Evolutionary conservation across 78 protist genomes (phyloP).

Genomic region (Chrysochromulina parva): DNA sequence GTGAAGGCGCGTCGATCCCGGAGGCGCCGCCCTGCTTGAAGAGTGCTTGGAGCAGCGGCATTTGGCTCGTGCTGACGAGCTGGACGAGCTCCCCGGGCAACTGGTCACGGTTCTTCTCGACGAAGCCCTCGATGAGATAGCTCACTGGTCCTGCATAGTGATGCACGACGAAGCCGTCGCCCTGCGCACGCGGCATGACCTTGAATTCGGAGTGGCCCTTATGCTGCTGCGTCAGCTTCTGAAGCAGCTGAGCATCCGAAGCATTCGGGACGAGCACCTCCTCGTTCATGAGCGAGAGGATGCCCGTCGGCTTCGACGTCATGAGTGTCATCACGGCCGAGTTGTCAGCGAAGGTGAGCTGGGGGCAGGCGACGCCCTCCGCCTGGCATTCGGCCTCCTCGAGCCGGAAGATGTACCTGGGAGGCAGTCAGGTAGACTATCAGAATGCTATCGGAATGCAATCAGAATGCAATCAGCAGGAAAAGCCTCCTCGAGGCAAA

Average conservation of each 20-base stretch:
- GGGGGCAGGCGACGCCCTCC: constrained; percentile 11
- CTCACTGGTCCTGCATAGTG: neutral
- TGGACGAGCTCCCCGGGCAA: neutral
- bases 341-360: neutral
- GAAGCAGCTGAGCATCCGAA: neutral
- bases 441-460: no score
- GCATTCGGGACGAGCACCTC: neutral
- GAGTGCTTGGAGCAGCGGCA: neutral
- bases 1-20: no score
- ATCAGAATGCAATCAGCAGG: no score
- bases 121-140: neutral
- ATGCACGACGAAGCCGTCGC: neutral
- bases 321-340: neutral
- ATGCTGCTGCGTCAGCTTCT: neutral
- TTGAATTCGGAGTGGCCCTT: neutral
- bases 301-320: neutral
- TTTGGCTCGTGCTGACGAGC: neutral
- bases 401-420: neutral
- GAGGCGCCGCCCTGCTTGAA: neutral
- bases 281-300: neutral
- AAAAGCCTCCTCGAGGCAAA: no score
- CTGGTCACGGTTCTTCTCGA: constrained; percentile 4
- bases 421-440: no score
- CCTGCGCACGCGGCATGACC: neutral
- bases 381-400: constrained; percentile 15